A percentile compares a stretch with the other conserved stretches of the same genome.
Evolutionary conservation across 1,139 yeast genomes (phyloP).

Genomic region (Sugiyamaella japonica): DNA sequence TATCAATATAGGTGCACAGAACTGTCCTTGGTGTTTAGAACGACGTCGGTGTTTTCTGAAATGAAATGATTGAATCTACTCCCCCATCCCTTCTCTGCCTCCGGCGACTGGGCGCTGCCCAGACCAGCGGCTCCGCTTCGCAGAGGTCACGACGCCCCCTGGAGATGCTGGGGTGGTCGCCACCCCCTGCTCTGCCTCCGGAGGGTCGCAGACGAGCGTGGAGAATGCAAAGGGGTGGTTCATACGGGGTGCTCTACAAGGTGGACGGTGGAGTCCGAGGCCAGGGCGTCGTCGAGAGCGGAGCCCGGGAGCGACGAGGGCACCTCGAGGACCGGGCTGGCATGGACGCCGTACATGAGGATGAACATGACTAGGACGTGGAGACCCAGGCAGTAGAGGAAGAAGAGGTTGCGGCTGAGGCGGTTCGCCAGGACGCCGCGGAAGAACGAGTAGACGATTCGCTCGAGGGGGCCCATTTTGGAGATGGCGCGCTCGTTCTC

Average conservation of each 20-base stretch:
- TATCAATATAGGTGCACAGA: conserved; percentile 14
- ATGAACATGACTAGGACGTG: conserved; percentile 73
- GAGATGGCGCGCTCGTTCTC: conserved; percentile 78
- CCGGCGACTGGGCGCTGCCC: conserved; percentile 10
- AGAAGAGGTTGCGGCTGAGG: conserved; percentile 68
- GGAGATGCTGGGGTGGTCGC: background rate
- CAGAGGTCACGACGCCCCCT: background rate
- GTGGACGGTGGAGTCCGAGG: conserved; percentile 4
- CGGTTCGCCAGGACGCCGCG: conserved; percentile 73
- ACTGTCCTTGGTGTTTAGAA: background rate
- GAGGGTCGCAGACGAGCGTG: too few relatives aligned
- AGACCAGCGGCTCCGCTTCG: background rate
- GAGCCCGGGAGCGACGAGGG: conserved; percentile 5
- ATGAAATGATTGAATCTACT: conserved; percentile 13
- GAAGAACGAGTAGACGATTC: conserved; percentile 73
- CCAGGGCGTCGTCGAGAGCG: background rate
- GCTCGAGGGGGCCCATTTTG: conserved; percentile 72
- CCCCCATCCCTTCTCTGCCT: background rate
- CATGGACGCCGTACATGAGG: conserved; percentile 22
- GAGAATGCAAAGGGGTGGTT: background rate
- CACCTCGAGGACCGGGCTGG: conserved; percentile 12
- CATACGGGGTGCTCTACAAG: conserved; percentile 12
- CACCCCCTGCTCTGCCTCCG: background rate
- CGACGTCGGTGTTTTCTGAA: conserved; percentile 10
- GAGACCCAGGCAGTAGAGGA: conserved; percentile 70